phyloP scores from a whole-genome alignment of 768 basidiomycete species.

The Clathrus columnatus region DNA sequence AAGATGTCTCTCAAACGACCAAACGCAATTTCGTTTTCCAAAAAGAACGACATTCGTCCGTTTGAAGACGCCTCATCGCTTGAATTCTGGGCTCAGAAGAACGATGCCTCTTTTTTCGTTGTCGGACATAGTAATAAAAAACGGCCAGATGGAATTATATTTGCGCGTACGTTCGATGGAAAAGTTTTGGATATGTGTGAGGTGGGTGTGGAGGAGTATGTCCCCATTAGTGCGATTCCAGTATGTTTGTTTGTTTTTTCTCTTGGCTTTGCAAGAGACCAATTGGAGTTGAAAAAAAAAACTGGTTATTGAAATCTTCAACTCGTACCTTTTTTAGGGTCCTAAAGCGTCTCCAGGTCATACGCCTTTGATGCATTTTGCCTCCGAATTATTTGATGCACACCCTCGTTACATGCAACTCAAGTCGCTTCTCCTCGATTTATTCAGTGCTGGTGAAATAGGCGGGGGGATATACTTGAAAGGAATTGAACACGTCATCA shows the following conservation, averaged over 20 bases:
- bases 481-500: conserved; percentile 84
- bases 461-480: conserved; percentile 77
- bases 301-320: not conserved
- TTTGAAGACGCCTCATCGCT: conserved; percentile 80
- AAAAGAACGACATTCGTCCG: conserved; percentile 85
- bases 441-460: conserved; percentile 79
- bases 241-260: conserved; percentile 33
- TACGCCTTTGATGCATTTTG: conserved; percentile 91
- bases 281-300: too few relatives aligned
- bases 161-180: conserved; percentile 81
- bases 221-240: conserved; percentile 76
- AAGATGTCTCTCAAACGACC: conserved; percentile 95
- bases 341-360: conserved; percentile 84
- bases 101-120: conserved; percentile 88
- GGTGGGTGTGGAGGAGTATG: conserved; percentile 76
- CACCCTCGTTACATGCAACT: conserved; percentile 88
- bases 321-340: conserved; percentile 56
- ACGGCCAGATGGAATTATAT: conserved; percentile 75
- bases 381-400: conserved; percentile 89
- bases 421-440: conserved; percentile 82
- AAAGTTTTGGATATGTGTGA: conserved; percentile 92
- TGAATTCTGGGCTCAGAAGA: conserved; percentile 90
- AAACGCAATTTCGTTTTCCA: conserved; percentile 82
- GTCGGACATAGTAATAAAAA: conserved; percentile 93
- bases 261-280: not conserved